Base-by-base conservation (phyloP, 306 rosid genomes). In the Pyrus pyrifolia region DNA sequence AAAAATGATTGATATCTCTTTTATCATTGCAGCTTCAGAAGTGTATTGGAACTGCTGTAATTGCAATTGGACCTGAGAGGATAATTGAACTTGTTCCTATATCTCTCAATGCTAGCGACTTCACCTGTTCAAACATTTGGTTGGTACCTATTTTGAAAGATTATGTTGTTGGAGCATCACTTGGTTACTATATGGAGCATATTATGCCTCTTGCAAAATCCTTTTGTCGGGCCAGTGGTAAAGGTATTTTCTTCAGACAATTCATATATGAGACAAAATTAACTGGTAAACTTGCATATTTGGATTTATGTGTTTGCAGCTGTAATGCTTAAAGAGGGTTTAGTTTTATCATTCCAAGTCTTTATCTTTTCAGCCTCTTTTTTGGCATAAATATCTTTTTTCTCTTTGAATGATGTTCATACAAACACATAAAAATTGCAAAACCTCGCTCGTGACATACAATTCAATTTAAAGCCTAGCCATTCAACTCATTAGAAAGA, bases 41-140 rank as follows among this genome's bases (percentile, higher is more conserved):
- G 60, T 92, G 97, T 81, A 73, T 92, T 81, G 98, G 98, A 80
- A 84, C 92, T 68, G 98, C 97, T 52, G 84, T 95, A 71, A 78
- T 80, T 83, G 92, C 96, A 49, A 83, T 95, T 96, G 98, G 98
- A 74, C 92, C 94, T 25, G 97, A 90, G 85, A 89, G 77, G 81
- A 83, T 90, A 67, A 93, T 95, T 46, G 72, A 75, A 35, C 83
- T 86, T 81, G 82, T 90, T 70, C 93, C 97, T 67, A 86, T 95
- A 71, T 85, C 96, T 68, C 80, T 95, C 66, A 80, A 81, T 79
- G 89, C 82, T 79, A 57, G 77, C 23, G 78, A 71, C 35, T 83
- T 79, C 67, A 81, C 88, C 21, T 86, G 82, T 74, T 78, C 81
- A 84, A 95, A 92, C 83, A 78, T 85, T 80, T 95, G 97, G 98